Evolutionary conservation across 2,329 filamentous ascomycete genomes (phyloP), one percentile per base, ranked within the genome.

Genomic region (Penicillium sp.): DNA sequence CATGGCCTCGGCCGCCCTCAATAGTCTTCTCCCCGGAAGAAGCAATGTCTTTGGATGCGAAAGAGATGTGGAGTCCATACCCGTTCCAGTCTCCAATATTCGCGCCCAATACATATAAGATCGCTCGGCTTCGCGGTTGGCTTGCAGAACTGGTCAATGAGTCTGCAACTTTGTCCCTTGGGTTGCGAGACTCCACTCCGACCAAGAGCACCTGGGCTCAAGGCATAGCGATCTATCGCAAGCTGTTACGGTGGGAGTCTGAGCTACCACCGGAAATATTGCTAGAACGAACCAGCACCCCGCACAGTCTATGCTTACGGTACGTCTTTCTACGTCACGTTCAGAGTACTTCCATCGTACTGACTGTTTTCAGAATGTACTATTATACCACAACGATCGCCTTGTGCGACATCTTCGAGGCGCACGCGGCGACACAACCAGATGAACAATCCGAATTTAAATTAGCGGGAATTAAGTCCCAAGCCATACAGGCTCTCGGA

Each of bases 401-500:
- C 2, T 14, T 52, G 12, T 52, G 49, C 15, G 49, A 52, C n/a
- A 37, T 31, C 2, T 52, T 52, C 37, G 49, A 52, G 22, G 11
- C 5, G 8, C 25, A 41, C 28, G 4, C 37, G 28, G 2, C 22
- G 20, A 28, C 28, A 2, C 35, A 41, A 20, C 37, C 49, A 39
- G 11, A 41, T 1, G 49, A 14, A 17, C 14, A 41, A 15, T 37
- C 49, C 35, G 49, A 39, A 12, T 41, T 52, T 20, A 34, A 52
- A 1, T 10, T 35, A 5, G 12, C 35, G 10, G 6, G 5, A 15
- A 52, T 15, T 22, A 41, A 39, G 20, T 25, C 34, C 8, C 1
- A 57, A 2, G 62, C 65, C 14, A 52, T 69, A 41, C 62, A 68
- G 31, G 39, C 37, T 5, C 57, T 68, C 11, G 67, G 65, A 15